Conservation (phyloP, 2,329 filamentous ascomycete genomes). For the Macrophomina tecta region DNA sequence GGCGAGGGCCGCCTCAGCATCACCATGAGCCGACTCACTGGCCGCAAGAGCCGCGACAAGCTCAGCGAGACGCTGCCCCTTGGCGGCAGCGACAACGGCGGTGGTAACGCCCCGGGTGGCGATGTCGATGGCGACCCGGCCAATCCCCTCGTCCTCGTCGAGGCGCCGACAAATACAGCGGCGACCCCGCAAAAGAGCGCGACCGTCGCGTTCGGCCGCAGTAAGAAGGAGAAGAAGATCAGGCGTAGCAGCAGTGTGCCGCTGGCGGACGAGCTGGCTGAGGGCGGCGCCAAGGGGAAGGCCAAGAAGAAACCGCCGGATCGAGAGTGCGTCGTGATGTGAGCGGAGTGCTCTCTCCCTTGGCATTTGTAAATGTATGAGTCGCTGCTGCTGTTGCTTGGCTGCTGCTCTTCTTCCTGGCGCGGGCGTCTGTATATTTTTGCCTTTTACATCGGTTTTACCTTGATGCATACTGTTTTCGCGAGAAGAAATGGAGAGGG, state of each 20-base stretch:
- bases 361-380: neutral
- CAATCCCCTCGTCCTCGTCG: constrained; percentile 26
- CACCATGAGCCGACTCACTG: constrained; percentile 47
- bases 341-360: constrained; percentile 22
- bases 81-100: constrained; percentile 34
- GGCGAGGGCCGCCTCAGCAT: constrained; percentile 50
- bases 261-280: constrained; percentile 19
- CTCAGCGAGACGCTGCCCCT: constrained; percentile 34
- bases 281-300: constrained; percentile 33
- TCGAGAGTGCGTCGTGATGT: constrained; percentile 54
- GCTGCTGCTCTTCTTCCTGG: neutral
- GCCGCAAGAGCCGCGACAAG: constrained; percentile 51
- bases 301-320: constrained; percentile 43
- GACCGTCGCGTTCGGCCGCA: constrained; percentile 33
- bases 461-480: neutral
- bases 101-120: neutral
- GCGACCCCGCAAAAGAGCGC: constrained; percentile 32
- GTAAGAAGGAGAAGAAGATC: constrained; percentile 38
- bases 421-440: neutral
- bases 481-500: neutral
- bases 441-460: neutral
- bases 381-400: neutral
- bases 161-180: constrained; percentile 25
- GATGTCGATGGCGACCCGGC: constrained; percentile 14
- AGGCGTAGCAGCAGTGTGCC: constrained; percentile 32